Conservation (phyloP, 2,329 filamentous ascomycete species). For the Diaporthe sp. region DNA sequence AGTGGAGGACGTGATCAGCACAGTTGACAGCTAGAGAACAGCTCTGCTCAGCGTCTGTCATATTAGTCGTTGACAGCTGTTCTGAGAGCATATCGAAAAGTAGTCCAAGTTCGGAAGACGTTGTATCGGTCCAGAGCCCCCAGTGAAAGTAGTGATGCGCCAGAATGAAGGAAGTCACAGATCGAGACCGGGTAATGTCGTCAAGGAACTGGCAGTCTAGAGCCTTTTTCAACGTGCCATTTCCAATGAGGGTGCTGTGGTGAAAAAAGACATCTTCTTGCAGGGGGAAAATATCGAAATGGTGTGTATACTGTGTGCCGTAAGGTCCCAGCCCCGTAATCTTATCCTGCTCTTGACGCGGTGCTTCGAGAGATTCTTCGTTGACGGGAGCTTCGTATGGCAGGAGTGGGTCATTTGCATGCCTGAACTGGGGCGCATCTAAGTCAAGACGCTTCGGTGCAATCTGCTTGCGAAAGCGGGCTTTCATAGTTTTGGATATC, state of each 20-base stretch:
- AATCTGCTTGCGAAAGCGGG: constrained; percentile 59
- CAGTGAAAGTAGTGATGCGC: constrained; percentile 65
- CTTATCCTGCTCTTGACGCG: constrained; percentile 50
- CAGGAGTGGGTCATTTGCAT: constrained; percentile 66
- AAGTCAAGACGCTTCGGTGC: constrained; percentile 62
- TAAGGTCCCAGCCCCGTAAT: constrained; percentile 71
- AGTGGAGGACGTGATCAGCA: constrained; percentile 61
- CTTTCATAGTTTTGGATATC: constrained; percentile 43
- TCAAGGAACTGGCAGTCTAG: constrained; percentile 44
- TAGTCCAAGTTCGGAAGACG: constrained; percentile 73
- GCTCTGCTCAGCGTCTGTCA: constrained; percentile 40
- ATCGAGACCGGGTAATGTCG: constrained; percentile 45
- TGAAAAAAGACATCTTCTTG: constrained; percentile 71
- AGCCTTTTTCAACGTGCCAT: constrained; percentile 61
- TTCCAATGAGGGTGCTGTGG: constrained; percentile 69
- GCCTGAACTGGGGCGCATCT: constrained; percentile 65
- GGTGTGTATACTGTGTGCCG: constrained; percentile 71
- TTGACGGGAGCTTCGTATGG: constrained; percentile 43
- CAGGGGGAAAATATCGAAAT: constrained; percentile 74
- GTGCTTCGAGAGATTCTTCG: constrained; percentile 43
- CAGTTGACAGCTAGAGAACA: constrained; percentile 33
- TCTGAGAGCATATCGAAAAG: constrained; percentile 72
- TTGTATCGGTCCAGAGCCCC: constrained; percentile 68
- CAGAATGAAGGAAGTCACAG: constrained; percentile 59
- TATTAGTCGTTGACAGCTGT: constrained; percentile 51